Conservation (phyloP, 2,329 filamentous ascomycete species). For the Rhexocercosporidium sp. region DNA sequence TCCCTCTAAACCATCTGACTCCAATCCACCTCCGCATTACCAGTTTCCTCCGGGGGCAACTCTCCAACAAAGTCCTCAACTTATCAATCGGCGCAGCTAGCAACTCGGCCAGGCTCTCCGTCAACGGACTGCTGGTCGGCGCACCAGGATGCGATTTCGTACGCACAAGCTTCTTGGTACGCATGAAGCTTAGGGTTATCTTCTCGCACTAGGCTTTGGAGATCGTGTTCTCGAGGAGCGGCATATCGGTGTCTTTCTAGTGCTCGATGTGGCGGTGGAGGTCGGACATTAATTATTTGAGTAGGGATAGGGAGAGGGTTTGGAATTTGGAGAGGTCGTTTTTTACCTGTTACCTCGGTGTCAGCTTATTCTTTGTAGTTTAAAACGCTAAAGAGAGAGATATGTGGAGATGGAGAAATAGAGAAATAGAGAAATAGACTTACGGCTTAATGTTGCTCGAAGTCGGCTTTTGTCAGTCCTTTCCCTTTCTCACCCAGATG, state of each 20-base stretch:
- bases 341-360: conserved; percentile 52
- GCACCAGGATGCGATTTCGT: conserved; percentile 33
- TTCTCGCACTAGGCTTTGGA: conserved; percentile 42
- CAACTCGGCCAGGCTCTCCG: conserved; percentile 12
- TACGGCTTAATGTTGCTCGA: conserved; percentile 50
- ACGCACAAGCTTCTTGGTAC: conserved; percentile 60
- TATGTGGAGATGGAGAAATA: neutral
- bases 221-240: conserved; percentile 52
- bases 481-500: conserved; percentile 50
- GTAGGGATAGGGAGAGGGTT: conserved; percentile 45
- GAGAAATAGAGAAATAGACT: neutral
- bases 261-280: conserved; percentile 54
- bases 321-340: conserved; percentile 56
- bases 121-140: conserved; percentile 11
- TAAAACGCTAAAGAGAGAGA: neutral
- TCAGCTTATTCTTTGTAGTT: neutral
- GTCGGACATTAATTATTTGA: conserved; percentile 50
- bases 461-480: conserved; percentile 52
- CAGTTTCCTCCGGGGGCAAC: conserved; percentile 11
- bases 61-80: conserved; percentile 14
- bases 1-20: neutral
- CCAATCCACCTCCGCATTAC: conserved; percentile 18
- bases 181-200: conserved; percentile 51
- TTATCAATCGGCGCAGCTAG: conserved; percentile 16
- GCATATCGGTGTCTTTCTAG: conserved; percentile 56